These are phyloP conservation scores for Helminthosporium solani DNA, from an alignment of 2,329 filamentous ascomycete species.

Conservation along the genomic window DNA sequence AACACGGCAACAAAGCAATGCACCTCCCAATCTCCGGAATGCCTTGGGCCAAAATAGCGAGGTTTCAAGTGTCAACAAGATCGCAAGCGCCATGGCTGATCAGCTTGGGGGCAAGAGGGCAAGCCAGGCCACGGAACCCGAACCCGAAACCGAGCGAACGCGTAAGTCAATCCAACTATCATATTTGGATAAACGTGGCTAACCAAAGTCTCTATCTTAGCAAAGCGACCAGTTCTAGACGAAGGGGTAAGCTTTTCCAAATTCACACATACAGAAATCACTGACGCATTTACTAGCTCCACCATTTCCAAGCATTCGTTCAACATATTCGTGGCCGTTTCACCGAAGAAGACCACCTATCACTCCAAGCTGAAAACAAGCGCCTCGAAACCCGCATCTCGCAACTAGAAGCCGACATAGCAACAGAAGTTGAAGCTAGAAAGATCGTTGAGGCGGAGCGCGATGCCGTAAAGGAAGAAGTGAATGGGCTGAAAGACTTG, in stretches of 20 bases:
- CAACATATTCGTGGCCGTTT: background rate
- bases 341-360: background rate
- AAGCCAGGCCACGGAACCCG: background rate
- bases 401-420: background rate
- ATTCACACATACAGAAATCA: background rate
- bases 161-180: background rate
- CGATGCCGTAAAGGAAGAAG: background rate
- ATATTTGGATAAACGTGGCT: background rate
- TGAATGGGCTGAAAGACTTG: background rate
- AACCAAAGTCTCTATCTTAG: background rate
- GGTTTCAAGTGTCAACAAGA: too few relatives aligned
- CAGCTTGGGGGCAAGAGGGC: background rate
- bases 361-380: background rate
- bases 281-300: background rate
- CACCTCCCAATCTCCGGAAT: background rate
- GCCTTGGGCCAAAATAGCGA: background rate
- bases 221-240: background rate
- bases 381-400: background rate
- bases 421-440: background rate
- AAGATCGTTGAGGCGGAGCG: background rate
- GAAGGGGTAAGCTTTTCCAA: background rate
- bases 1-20: background rate
- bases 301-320: background rate
- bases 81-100: background rate
- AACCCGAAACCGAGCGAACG: background rate